Conservation (phyloP, 495 filamentous ascomycete genomes). For the Thermothielavioides terrestris region DNA sequence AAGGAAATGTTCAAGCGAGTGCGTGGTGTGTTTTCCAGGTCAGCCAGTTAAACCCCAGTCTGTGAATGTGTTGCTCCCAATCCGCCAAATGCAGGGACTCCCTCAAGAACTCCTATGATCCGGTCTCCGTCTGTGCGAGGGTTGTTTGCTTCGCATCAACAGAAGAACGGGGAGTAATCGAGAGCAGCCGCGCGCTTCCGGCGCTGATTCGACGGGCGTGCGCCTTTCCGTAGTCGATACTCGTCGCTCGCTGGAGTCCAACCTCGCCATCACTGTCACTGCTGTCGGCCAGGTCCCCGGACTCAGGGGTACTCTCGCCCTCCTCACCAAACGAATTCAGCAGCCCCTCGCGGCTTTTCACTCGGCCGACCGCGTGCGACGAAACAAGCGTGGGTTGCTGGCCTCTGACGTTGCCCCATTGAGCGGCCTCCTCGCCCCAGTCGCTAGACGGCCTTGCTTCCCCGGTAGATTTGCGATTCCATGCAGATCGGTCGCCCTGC, state of each 20-base stretch:
- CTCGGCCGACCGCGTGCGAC: constrained; percentile 16
- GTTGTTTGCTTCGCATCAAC: constrained; percentile 29
- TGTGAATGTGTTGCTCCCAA: neutral
- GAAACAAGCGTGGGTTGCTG: constrained; percentile 35
- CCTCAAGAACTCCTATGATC: neutral
- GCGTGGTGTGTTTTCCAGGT: neutral
- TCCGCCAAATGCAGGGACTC: neutral
- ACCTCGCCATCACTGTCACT: constrained; percentile 37
- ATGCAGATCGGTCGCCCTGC: constrained; percentile 46
- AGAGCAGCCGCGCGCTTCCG: constrained; percentile 61
- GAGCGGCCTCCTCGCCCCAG: constrained; percentile 34
- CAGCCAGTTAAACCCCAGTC: neutral
- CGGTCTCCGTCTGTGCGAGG: neutral
- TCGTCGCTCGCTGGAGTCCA: constrained; percentile 53
- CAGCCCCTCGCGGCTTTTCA: constrained; percentile 53
- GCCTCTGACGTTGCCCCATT: constrained; percentile 37
- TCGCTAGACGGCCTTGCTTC: constrained; percentile 42
- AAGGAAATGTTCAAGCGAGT: constrained; percentile 1
- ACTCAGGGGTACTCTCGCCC: constrained; percentile 22
- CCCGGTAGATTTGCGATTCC: constrained; percentile 36
- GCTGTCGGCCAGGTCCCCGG: constrained; percentile 39
- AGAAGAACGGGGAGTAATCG: constrained; percentile 47
- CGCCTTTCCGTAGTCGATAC: constrained; percentile 52
- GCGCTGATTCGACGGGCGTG: constrained; percentile 65
- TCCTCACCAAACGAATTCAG: constrained; percentile 43